Percentiles rank a stretch among this genome's conserved stretches.
Conservation (phyloP, 2,329 filamentous ascomycete species). For the Dothideomycetes sp. region DNA sequence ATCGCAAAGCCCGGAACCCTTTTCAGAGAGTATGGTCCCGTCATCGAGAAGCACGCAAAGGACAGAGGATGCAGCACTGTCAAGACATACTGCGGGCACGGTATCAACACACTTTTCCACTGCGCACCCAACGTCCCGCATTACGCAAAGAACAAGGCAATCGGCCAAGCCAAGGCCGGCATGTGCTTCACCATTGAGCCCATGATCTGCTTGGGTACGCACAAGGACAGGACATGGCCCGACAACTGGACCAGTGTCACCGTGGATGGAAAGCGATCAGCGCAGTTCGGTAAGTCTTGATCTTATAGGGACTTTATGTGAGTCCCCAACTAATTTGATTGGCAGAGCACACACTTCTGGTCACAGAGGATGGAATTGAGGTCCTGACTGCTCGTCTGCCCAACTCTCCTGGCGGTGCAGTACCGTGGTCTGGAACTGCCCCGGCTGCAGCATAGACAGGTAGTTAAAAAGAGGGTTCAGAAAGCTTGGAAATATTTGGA, state of each 20-base stretch:
- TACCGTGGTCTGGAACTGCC: conserved; percentile 45
- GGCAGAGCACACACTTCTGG: conserved; percentile 69
- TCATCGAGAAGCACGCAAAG: conserved; percentile 94
- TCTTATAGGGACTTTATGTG: not conserved
- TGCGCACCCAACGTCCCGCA: conserved; percentile 89
- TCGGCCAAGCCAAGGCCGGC: conserved; percentile 84
- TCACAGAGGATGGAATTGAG: conserved; percentile 75
- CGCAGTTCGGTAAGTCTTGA: conserved; percentile 71
- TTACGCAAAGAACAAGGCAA: conserved; percentile 97
- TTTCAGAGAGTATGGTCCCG: conserved; percentile 86
- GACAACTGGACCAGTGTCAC: conserved; percentile 98
- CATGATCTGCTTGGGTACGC: conserved; percentile 89
- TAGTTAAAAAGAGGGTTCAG: too few species aligned
- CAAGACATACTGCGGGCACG: conserved; percentile 92
- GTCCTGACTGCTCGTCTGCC: conserved; percentile 64
- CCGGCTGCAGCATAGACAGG: conserved; percentile 1
- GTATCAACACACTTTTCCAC: conserved; percentile 90
- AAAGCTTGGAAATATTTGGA: too few species aligned
- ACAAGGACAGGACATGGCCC: conserved; percentile 91
- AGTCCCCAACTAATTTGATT: not conserved
- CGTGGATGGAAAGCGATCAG: conserved; percentile 76
- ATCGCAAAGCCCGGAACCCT: conserved; percentile 87
- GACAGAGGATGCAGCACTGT: conserved; percentile 77
- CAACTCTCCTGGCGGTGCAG: conserved; percentile 66
- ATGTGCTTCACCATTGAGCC: conserved; percentile 99